Base-by-base conservation (phyloP, 768 basidiomycete species). In the Rhodotorula graminis region DNA sequence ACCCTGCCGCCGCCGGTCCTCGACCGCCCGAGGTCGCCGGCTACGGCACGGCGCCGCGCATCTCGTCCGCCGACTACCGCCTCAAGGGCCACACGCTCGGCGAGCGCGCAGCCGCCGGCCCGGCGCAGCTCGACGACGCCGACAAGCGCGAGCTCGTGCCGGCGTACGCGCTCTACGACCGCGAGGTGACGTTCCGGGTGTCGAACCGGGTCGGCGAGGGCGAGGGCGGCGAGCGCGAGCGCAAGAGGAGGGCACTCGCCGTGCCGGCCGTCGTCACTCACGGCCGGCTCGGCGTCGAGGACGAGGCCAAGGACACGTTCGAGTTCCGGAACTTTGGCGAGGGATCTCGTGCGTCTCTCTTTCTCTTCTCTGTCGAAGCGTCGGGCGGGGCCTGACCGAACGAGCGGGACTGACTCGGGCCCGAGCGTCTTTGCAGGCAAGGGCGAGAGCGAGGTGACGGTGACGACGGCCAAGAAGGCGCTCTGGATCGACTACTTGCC, bases 401-500 rank as follows among this genome's bases (percentile, higher is more conserved):
- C 12, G 47, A 7, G 16, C 58, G 58, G 66, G 44, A 27, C 37
- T 37, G 50, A 61, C 29, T 33, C n/a, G 0, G 46, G 14, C 50
- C 55, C 44, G 65, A 49, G 37, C 9, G 37, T n/a, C 37, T 37
- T 9, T 37, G 33, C 49, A 47, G 68, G 50, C 33, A 42, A 69
- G 88, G 89, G 85, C n/a, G 83, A 85, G 9, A 85, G 86, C 27
- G 92, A 93, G 77, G 84, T 97, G 25, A 82, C 85, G 12, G 87
- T 87, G 70, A 82, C 86, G 65, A 85, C 83, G 77, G 84, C 85
- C 47, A 88, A 87, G 82, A 86, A 65, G 70, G 89, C 87, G 19
- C 87, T 90, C 65, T 98, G 94, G 93, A 81, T 94, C 57, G 94
- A 97, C 81, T 98, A 90, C 81, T 78, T 95, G 15, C 87, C 90